Evolutionary conservation across 768 basidiomycete genomes (phyloP).

Genomic region (Suillus subaureus): DNA sequence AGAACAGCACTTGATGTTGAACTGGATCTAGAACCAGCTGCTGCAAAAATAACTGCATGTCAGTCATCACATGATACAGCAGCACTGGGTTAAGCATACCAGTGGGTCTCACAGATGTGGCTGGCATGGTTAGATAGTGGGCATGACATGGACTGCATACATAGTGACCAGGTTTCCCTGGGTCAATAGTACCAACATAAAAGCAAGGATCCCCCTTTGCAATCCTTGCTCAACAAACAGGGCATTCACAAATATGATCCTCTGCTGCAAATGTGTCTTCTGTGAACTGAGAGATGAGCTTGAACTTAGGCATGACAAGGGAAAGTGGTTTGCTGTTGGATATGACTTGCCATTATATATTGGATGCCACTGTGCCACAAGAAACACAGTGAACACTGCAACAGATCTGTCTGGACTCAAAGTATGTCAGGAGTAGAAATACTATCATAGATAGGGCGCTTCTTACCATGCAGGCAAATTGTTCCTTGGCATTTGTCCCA

Average conservation of each 20-base stretch:
- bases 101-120: neutral
- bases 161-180: neutral
- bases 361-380: no score
- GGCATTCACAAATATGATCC: neutral
- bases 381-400: no score
- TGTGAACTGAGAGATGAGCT: neutral
- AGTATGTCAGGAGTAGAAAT: no score
- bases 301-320: neutral
- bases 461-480: no score
- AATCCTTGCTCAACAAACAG: neutral
- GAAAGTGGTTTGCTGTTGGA: no score
- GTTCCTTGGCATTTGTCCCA: no score
- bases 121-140: neutral
- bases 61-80: neutral
- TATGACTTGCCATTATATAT: no score
- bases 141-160: neutral
- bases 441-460: no score
- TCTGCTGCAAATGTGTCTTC: neutral
- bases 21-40: no score
- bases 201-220: constrained; percentile 4
- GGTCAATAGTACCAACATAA: neutral
- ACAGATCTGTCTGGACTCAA: no score
- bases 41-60: neutral
- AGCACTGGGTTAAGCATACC: no score
- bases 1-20: no score